Percentiles rank a stretch among this genome's conserved stretches.
These are phyloP conservation scores for Colletotrichum gigasporum DNA, from an alignment of 2,329 filamentous ascomycete species.

Conservation along the genomic window DNA sequence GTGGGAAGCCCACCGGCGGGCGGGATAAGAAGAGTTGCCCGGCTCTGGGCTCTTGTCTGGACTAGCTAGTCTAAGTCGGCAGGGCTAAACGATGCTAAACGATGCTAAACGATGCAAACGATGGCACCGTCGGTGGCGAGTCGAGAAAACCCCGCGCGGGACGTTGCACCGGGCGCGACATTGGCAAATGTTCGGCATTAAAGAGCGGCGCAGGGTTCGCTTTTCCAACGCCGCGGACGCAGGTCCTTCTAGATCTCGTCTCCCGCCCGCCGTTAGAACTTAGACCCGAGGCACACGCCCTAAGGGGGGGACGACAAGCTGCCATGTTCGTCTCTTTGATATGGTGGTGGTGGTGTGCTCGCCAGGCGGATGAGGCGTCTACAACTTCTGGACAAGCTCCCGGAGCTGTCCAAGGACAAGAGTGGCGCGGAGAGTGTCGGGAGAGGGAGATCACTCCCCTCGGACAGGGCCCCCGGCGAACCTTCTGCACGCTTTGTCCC, in stretches of 20 bases:
- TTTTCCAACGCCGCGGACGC: not conserved
- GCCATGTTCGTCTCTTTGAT: not conserved
- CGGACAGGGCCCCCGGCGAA: slow-evolving; percentile 7
- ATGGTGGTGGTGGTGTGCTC: not conserved
- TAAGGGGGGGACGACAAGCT: not conserved
- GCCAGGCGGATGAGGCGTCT: not conserved
- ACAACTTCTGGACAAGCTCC: not conserved
- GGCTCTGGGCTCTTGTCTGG: not conserved
- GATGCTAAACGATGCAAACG: too few species aligned
- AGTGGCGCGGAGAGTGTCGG: not conserved
- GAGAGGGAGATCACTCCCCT: slow-evolving; percentile 4
- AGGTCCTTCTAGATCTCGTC: not conserved
- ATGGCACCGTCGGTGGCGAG: slow-evolving; percentile 2
- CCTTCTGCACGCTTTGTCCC: slow-evolving; percentile 10
- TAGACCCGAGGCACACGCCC: not conserved
- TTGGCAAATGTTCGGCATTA: slow-evolving; percentile 4
- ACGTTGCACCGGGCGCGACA: not conserved
- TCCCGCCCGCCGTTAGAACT: not conserved
- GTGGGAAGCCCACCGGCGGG: not conserved
- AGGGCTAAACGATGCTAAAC: too few species aligned
- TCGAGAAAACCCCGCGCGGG: not conserved
- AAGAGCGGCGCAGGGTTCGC: not conserved
- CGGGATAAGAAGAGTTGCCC: too few species aligned
- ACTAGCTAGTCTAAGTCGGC: too few species aligned
- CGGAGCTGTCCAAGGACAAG: too few species aligned